Percentiles rank a stretch among this genome's conserved stretches.
Evolutionary conservation across 2,329 filamentous ascomycete species (phyloP).

Genomic region (Colletotrichum camelliae): DNA sequence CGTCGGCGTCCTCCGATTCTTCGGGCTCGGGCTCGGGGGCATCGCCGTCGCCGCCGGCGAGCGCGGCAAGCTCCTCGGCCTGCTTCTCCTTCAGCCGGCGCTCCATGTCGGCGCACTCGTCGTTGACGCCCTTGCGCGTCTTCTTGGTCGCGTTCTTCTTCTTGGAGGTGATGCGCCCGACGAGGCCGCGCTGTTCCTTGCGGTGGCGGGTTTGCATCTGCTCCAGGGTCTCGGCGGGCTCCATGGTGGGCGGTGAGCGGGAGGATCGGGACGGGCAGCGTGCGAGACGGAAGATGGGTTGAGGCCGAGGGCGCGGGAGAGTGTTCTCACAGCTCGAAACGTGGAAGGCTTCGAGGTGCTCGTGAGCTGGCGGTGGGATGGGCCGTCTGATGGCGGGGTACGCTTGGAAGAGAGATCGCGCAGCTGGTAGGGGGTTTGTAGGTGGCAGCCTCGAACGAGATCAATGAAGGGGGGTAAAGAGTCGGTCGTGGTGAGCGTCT

Average conservation of each 20-base stretch:
- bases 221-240: slow-evolving; percentile 65
- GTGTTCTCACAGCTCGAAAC: no score
- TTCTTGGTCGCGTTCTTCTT: slow-evolving; percentile 96
- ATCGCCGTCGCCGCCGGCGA: slow-evolving; percentile 33
- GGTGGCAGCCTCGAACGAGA: background rate
- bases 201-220: slow-evolving; percentile 80
- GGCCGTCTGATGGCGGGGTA: background rate
- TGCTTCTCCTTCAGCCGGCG: slow-evolving; percentile 70
- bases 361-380: background rate
- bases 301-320: no score
- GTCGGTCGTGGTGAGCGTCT: background rate
- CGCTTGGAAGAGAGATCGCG: rapidly evolving
- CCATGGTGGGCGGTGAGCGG: slow-evolving; percentile 26
- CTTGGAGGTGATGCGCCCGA: slow-evolving; percentile 86
- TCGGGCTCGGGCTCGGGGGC: slow-evolving; percentile 5
- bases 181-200: slow-evolving; percentile 87
- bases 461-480: background rate
- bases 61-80: slow-evolving; percentile 58
- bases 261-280: background rate
- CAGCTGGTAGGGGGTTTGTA: background rate
- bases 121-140: slow-evolving; percentile 76
- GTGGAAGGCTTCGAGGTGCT: no score
- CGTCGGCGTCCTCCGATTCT: slow-evolving; percentile 26
- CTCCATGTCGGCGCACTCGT: slow-evolving; percentile 78
- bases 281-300: no score